Base-by-base conservation (phyloP, 1,284 basidiomycete species). In the Fistulina hepatica region DNA sequence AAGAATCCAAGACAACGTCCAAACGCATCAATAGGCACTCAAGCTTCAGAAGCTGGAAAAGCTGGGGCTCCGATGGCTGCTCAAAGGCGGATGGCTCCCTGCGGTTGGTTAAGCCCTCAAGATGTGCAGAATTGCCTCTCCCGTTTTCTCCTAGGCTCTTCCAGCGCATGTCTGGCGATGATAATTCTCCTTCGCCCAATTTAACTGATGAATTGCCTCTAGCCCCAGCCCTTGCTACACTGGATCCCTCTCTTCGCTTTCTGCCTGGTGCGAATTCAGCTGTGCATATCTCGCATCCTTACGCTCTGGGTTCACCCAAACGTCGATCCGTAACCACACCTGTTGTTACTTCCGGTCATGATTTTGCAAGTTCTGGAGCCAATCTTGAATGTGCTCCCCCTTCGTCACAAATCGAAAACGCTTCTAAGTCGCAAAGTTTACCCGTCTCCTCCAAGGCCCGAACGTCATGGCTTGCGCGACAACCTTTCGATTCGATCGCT, bases 221-320 rank as follows among this genome's bases (percentile, higher is more conserved):
- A 22, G 30, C 39, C 23, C 36, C 53, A 48, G 21, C 38, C 48
- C 12, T 45, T 50, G 30, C 44, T 47, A 17, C 46, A 36, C 40
- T 34, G 34, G 26, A 42, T n/a, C 23, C 16, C 30, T 39, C 23
- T 36, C 42, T 33, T 20, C 33, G 27, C 34, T 40, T 26, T 34
- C 31, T 41, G 37, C 23, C 37, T 34, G 32, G 21, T 26, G 32
- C 30, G 19, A 7, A 31, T 19, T 31, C 28, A 7, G 27, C 36
- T 25, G 13, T 47, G 12, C 47, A 44, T 37, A 55, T 57, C 24
- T 58, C 57, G 17, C 53, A 52, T 36, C 57, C 58, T 3, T 58
- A 54, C 34, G 42, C 54, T 26, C 42, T 57, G 26, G 37, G 42
- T 36, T 39, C 48, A 5, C 35, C 48, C 16, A 50, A 48, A 34